phyloP scores from a whole-genome alignment of 768 basidiomycete genomes.

The Arthromyces matolae region DNA sequence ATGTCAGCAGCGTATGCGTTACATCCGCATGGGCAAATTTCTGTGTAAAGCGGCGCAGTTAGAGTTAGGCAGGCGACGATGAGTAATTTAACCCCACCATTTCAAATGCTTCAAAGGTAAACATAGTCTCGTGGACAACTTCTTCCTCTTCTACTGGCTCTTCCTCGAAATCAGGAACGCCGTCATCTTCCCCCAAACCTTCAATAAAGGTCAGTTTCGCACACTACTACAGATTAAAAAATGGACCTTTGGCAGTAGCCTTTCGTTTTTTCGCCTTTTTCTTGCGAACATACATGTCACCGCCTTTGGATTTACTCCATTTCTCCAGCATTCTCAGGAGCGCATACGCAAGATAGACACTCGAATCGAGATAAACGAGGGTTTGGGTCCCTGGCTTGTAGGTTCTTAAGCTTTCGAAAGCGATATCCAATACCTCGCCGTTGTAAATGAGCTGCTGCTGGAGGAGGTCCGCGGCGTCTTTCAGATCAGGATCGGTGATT shows the following conservation, averaged over 20 bases:
- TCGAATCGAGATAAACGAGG: slow-evolving; percentile 81
- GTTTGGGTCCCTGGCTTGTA: slow-evolving; percentile 82
- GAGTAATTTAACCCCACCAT: slow-evolving; percentile 47
- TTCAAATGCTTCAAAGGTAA: slow-evolving; percentile 91
- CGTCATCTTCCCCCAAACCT: slow-evolving; percentile 49
- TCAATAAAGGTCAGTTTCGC: not conserved
- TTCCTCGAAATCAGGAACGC: slow-evolving; percentile 66
- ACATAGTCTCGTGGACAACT: slow-evolving; percentile 76
- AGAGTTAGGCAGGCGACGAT: not conserved
- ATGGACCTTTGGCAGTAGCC: slow-evolving; percentile 38
- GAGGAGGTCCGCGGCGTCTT: slow-evolving; percentile 75
- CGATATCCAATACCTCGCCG: slow-evolving; percentile 88
- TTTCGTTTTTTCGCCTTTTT: slow-evolving; percentile 53
- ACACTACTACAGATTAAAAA: slow-evolving; percentile 4
- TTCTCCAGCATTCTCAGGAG: slow-evolving; percentile 88
- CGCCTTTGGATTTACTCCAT: slow-evolving; percentile 70
- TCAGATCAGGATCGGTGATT: slow-evolving; percentile 42
- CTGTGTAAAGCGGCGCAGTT: slow-evolving; percentile 46
- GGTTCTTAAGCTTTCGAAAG: slow-evolving; percentile 68
- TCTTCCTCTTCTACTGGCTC: slow-evolving; percentile 60
- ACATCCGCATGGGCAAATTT: slow-evolving; percentile 88
- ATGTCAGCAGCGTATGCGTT: slow-evolving; percentile 76
- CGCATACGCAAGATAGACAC: slow-evolving; percentile 79
- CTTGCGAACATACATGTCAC: slow-evolving; percentile 76
- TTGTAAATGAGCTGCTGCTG: slow-evolving; percentile 94